Evolutionary conservation across 1,284 basidiomycete genomes (phyloP).

Genomic region (Ceratobasidium sp.): DNA sequence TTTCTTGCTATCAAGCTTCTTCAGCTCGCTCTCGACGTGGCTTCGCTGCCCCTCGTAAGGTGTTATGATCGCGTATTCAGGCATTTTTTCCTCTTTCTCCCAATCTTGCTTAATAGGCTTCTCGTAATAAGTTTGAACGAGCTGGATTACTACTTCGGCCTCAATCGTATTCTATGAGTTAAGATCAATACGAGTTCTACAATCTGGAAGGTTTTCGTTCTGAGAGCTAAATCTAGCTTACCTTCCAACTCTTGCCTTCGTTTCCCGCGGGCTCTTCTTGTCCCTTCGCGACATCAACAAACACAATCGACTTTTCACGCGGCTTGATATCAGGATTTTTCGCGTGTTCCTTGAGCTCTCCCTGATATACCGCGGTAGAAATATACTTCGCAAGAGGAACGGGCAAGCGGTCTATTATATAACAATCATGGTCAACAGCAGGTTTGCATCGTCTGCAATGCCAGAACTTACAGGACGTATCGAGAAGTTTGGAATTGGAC

Average conservation of each 20-base stretch:
- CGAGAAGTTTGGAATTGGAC: conserved; percentile 56
- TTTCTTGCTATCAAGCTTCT: conserved; percentile 39
- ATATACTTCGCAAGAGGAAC: conserved; percentile 77
- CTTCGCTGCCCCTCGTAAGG: conserved; percentile 76
- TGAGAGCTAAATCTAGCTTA: conserved; percentile 51
- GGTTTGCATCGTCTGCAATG: too few species aligned
- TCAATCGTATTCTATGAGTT: conserved; percentile 66
- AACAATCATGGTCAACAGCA: too few species aligned
- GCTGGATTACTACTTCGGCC: conserved; percentile 54
- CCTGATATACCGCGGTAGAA: conserved; percentile 72
- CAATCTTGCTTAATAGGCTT: neutral
- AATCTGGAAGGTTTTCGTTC: conserved; percentile 45
- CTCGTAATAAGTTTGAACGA: conserved; percentile 25
- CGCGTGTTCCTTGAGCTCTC: conserved; percentile 60
- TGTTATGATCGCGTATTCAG: conserved; percentile 71
- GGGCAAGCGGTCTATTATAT: conserved; percentile 76
- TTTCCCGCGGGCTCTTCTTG: conserved; percentile 59
- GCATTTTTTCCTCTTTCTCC: neutral
- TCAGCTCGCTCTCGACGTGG: conserved; percentile 60
- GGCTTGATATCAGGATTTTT: neutral
- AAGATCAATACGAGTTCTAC: neutral
- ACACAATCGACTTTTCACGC: conserved; percentile 50
- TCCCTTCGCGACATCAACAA: conserved; percentile 65
- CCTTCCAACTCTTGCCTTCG: conserved; percentile 64
- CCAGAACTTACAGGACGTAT: conserved; percentile 50